Conservation (phyloP, 352 stramenopile genomes). For the Globisporangium cederbergense region DNA sequence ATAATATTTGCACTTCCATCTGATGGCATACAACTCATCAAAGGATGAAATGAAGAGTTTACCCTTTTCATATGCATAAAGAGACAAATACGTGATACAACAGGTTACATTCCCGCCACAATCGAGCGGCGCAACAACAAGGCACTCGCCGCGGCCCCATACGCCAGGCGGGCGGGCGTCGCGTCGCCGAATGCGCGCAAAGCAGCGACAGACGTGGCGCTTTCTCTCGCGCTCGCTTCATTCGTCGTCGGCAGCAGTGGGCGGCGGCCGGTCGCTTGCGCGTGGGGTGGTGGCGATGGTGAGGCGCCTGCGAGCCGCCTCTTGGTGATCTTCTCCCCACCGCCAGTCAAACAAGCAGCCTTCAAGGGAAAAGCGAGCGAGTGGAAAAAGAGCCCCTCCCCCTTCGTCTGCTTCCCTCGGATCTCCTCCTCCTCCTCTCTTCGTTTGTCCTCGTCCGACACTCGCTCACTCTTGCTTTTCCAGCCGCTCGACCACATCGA, state of each 20-base stretch:
- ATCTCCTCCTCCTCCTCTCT: neutral
- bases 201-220: neutral
- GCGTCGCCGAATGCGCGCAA: conserved; percentile 5
- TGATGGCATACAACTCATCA: too few species aligned
- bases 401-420: neutral
- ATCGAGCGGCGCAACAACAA: neutral
- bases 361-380: neutral
- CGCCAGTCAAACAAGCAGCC: conserved; percentile 6
- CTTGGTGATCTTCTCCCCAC: conserved; percentile 7
- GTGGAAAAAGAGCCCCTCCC: neutral
- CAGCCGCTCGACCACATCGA: conserved; percentile 13
- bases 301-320: neutral
- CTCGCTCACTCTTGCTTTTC: conserved; percentile 18
- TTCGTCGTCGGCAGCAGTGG: neutral
- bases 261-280: neutral
- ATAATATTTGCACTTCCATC: too few species aligned
- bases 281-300: neutral
- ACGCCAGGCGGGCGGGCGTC: conserved; percentile 7
- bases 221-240: neutral
- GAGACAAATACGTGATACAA: neutral
- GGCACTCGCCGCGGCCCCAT: neutral
- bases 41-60: too few species aligned
- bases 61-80: neutral
- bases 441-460: neutral
- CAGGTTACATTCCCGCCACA: neutral